Evolutionary conservation across 2,329 filamentous ascomycete species (phyloP).

Genomic region (Fusarium odoratissimum): DNA sequence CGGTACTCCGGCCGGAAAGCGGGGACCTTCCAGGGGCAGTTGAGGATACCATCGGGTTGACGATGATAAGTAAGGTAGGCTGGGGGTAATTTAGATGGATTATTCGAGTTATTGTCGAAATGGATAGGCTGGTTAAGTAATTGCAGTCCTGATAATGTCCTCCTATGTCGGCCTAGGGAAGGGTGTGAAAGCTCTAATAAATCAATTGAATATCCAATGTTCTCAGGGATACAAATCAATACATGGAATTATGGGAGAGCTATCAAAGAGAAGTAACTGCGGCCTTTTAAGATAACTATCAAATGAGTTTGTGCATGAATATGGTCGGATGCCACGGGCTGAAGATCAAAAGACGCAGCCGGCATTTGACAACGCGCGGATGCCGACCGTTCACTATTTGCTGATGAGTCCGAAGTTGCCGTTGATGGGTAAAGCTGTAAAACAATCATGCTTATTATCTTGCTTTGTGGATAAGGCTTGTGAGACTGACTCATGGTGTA

Average conservation of each 20-base stretch:
- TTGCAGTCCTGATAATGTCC: too few species aligned
- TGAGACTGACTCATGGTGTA: conserved; percentile 1
- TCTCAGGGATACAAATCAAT: not conserved
- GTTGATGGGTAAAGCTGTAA: conserved; percentile 9
- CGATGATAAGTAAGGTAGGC: too few species aligned
- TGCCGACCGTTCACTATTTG: conserved; percentile 10
- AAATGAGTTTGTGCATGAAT: conserved; percentile 14
- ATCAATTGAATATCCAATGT: not conserved
- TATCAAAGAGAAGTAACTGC: not conserved
- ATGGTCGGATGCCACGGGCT: conserved; percentile 37
- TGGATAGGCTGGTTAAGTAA: not conserved
- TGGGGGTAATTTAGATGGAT: not conserved
- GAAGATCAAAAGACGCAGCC: conserved; percentile 23
- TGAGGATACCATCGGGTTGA: conserved; percentile 24
- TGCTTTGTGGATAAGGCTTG: not conserved
- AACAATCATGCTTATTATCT: conserved; percentile 18
- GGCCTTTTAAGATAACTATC: conserved; percentile 26
- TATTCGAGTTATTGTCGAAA: not conserved
- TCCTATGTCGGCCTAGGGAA: not conserved
- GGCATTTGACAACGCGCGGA: conserved; percentile 19
- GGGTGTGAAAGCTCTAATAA: not conserved
- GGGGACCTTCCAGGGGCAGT: conserved; percentile 7
- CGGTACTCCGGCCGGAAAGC: conserved; percentile 21
- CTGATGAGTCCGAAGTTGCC: conserved; percentile 36
- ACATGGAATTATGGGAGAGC: not conserved